Base-by-base conservation (phyloP, 148 eudicot species). In the Chenopodium formosanum region DNA sequence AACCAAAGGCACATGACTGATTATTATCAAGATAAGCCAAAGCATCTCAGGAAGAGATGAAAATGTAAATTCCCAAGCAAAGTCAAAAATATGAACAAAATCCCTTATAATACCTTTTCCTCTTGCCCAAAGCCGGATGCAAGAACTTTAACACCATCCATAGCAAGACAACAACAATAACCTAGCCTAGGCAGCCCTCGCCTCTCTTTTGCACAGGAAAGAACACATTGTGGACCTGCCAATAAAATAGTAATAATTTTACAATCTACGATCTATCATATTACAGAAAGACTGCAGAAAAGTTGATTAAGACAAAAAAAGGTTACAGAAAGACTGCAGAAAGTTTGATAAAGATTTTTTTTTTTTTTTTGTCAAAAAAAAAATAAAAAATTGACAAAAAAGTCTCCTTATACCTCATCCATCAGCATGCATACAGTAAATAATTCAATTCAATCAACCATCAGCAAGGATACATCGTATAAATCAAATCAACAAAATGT, bases 71-170 rank as follows among this genome's bases (percentile, higher is more conserved):
- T 37, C 12, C 44, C 50, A 34, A 22, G 13, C 50, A 17, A 8
- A 70, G 25, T 37, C 48, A 14, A 68, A 25, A 62, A 62, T 22
- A 58, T 58, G 66, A 62, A 40, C 44, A 83, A 68, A 75, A 66
- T 76, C 86, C 67, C 13, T 47, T 50, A 78, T 32, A 70, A 62
- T 85, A 96, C 99, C 97, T 87, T 96, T 87, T 91, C 98, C 79
- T 87, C 91, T 83, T 74, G 68, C 56, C 88, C 89, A 88, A 96
- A 94, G 78, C 98, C 99, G 78, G 99, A 91, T 34, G 93, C 89
- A 81, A 91, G 88, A 78, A 96, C 86, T 89, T 92, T 96, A 77
- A 94, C 95, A 79, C 98, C 97, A 86, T 96, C 99, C 95, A 96
- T 85, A 58, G 98, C 98, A 73, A 94, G 98, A 86, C 99, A 96